phyloP scores from a whole-genome alignment of 2,329 filamentous ascomycete species.

The Lasiodiplodia hormozganensis region DNA sequence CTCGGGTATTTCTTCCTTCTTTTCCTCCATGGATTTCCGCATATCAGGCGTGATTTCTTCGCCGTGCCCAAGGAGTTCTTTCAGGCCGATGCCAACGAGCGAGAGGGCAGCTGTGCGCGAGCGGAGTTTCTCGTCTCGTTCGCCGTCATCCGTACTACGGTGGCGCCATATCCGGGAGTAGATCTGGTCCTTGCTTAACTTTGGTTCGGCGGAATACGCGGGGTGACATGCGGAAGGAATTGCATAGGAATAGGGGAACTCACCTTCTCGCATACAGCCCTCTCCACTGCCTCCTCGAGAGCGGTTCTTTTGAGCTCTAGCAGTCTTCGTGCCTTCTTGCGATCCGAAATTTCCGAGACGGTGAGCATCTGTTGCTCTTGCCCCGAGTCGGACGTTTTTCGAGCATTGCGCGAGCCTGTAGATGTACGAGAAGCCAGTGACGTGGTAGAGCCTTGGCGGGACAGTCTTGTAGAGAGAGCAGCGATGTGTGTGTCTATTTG shows the following conservation, averaged over 20 bases:
- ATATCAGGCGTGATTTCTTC: constrained; percentile 63
- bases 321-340: constrained; percentile 77
- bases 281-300: constrained; percentile 90
- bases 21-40: constrained; percentile 60
- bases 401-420: constrained; percentile 53
- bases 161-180: constrained; percentile 93
- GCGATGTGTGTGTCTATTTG: constrained; percentile 89
- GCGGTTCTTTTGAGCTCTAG: constrained; percentile 78
- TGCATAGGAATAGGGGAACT: not conserved
- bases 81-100: constrained; percentile 88
- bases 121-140: constrained; percentile 89
- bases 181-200: constrained; percentile 34
- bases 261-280: constrained; percentile 78
- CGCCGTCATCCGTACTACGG: constrained; percentile 89
- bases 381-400: constrained; percentile 40
- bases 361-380: constrained; percentile 88
- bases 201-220: constrained; percentile 42
- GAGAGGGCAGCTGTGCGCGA: constrained; percentile 91
- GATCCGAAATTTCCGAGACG: constrained; percentile 78
- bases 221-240: not conserved
- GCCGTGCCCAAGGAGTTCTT: constrained; percentile 71
- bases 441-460: constrained; percentile 68
- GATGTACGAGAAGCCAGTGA: constrained; percentile 54
- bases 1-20: constrained; percentile 70
- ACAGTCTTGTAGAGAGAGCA: constrained; percentile 76